These are phyloP conservation scores for Mycena alexandri DNA, from an alignment of 768 basidiomycete species.

Conservation along the genomic window DNA sequence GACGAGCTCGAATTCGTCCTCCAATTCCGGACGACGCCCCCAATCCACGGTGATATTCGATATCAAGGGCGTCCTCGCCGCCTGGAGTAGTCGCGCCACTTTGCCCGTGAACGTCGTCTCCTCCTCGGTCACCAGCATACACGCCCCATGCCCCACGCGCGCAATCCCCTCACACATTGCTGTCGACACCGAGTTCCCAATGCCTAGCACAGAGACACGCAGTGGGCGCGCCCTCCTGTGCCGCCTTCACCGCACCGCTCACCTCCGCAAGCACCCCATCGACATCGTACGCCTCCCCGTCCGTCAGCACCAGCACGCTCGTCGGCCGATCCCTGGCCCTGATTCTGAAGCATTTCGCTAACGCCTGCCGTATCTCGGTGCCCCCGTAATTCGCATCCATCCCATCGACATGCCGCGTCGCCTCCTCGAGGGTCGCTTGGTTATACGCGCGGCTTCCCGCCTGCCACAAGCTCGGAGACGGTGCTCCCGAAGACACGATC, in stretches of 20 bases:
- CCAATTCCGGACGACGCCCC: conserved; percentile 33
- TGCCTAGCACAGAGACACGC: conserved; percentile 60
- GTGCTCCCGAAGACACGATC: conserved; percentile 54
- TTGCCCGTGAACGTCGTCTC: conserved; percentile 40
- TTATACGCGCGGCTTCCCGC: conserved; percentile 40
- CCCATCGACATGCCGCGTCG: conserved; percentile 41
- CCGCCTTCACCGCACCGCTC: conserved; percentile 38
- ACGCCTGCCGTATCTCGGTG: conserved; percentile 50
- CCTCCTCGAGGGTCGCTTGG: conserved; percentile 42
- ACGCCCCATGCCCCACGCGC: conserved; percentile 54
- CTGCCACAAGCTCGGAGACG: conserved; percentile 54
- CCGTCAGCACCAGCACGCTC: conserved; percentile 48
- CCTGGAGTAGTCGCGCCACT: conserved; percentile 51
- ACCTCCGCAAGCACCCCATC: conserved; percentile 28
- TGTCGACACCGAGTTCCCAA: conserved; percentile 55
- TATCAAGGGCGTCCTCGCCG: conserved; percentile 52
- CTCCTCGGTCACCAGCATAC: conserved; percentile 49
- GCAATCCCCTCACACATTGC: conserved; percentile 58
- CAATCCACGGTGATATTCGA: conserved; percentile 55
- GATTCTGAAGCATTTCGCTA: conserved; percentile 44
- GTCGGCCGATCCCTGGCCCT: conserved; percentile 50
- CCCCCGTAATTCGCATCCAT: conserved; percentile 56
- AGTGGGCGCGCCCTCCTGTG: conserved; percentile 42
- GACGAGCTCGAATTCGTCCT: background rate
- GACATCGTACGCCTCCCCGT: conserved; percentile 48